phyloP scores from a whole-genome alignment of 2,329 filamentous ascomycete genomes.

The Aspergillus tamarii region DNA sequence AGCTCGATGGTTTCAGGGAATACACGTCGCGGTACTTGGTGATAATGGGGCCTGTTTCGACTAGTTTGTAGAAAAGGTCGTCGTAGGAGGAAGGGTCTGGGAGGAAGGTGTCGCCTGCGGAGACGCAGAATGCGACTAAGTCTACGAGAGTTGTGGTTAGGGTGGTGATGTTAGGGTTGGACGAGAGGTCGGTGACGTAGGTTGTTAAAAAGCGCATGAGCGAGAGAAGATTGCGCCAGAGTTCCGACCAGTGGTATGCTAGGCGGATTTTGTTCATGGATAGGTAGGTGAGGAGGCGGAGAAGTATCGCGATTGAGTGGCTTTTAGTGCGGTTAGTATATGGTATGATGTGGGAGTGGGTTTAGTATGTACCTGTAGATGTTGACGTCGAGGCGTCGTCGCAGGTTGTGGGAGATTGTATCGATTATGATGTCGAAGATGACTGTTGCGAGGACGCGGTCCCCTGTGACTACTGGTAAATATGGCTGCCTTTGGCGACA shows the following conservation, averaged over 20 bases:
- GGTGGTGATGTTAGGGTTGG: constrained; percentile 68
- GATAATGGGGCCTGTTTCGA: constrained; percentile 84
- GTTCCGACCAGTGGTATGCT: constrained; percentile 89
- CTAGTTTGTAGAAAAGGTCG: constrained; percentile 97
- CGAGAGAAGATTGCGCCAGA: constrained; percentile 86
- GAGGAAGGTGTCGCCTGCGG: constrained; percentile 85
- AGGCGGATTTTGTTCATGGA: constrained; percentile 80
- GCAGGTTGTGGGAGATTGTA: constrained; percentile 90
- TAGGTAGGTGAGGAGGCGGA: constrained; percentile 81
- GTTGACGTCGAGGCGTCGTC: constrained; percentile 78
- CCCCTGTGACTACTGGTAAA: constrained; percentile 72
- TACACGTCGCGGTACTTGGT: constrained; percentile 82
- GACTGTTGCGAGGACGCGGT: constrained; percentile 73
- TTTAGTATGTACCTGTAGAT: constrained; percentile 67
- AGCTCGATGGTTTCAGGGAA: constrained; percentile 40
- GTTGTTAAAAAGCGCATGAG: constrained; percentile 88
- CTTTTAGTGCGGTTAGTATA: constrained; percentile 30
- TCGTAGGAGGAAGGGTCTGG: constrained; percentile 88
- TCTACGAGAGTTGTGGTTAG: constrained; percentile 80
- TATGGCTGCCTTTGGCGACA: constrained; percentile 89
- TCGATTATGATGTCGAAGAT: constrained; percentile 88
- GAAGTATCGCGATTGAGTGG: constrained; percentile 77
- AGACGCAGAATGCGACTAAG: constrained; percentile 80
- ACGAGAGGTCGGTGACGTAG: constrained; percentile 77
- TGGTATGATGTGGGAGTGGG: background rate